phyloP scores from a whole-genome alignment of 2,329 filamentous ascomycete genomes.

The Diaporthe nobilis region DNA sequence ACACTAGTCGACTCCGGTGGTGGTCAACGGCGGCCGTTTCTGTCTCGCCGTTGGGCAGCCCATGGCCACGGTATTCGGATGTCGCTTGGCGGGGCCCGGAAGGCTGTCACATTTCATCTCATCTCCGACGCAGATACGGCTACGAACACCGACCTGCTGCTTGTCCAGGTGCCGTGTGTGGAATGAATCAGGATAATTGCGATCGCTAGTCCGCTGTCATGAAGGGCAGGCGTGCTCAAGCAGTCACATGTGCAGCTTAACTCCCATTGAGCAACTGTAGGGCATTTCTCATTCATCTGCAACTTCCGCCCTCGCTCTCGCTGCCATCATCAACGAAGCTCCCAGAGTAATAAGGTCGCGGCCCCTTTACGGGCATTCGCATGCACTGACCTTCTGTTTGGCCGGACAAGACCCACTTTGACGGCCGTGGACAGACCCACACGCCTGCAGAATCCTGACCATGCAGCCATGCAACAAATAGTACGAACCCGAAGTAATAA shows the following conservation, averaged over 20 bases:
- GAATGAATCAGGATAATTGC: constrained; percentile 17
- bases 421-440: not conserved
- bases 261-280: not conserved
- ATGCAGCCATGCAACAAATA: not conserved
- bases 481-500: not conserved
- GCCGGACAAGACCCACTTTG: not conserved
- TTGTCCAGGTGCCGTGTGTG: not conserved
- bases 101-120: not conserved
- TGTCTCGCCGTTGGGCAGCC: constrained; percentile 15
- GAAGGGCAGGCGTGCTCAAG: not conserved
- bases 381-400: constrained; percentile 15
- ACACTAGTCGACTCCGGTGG: not conserved
- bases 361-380: constrained; percentile 2
- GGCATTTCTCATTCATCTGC: too few species aligned
- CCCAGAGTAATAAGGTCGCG: not conserved
- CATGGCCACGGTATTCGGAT: constrained; percentile 16
- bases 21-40: constrained; percentile 5
- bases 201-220: not conserved
- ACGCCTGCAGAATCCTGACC: not conserved
- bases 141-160: not conserved
- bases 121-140: constrained; percentile 12
- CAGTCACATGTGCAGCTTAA: too few species aligned
- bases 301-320: not conserved
- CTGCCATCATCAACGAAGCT: not conserved
- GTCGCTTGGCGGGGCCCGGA: constrained; percentile 24